Conservation (phyloP, 306 rosid species). For the Sophora flavescens region DNA sequence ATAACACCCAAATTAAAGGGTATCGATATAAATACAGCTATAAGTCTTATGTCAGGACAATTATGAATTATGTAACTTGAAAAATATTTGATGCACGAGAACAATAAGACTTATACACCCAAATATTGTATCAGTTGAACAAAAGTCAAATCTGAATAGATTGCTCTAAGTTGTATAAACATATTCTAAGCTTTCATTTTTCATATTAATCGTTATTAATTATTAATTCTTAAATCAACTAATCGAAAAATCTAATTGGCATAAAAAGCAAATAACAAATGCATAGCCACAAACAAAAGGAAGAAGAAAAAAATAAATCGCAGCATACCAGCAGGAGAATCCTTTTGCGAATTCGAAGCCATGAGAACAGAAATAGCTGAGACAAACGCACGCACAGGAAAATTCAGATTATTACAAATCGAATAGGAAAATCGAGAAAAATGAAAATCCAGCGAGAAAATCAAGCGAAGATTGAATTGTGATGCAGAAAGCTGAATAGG, state of each 20-base stretch:
- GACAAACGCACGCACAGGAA: constrained; percentile 18
- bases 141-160: background rate
- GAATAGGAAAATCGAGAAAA: background rate
- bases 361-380: constrained; percentile 55
- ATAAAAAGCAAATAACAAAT: background rate
- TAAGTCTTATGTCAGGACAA: background rate
- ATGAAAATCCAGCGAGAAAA: too few relatives aligned
- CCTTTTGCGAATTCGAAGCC: constrained; percentile 76
- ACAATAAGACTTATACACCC: background rate
- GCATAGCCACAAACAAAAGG: background rate
- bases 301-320: background rate
- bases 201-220: background rate
- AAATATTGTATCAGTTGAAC: background rate
- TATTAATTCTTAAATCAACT: background rate
- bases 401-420: background rate
- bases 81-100: constrained; percentile 1
- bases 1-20: constrained; percentile 43
- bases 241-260: background rate
- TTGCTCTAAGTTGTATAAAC: background rate
- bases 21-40: constrained; percentile 3
- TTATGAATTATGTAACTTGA: background rate
- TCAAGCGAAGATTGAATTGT: background rate
- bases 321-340: constrained; percentile 69
- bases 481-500: background rate
- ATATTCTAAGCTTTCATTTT: background rate